Percentiles rank a stretch among this genome's conserved stretches.
Conservation (phyloP, 176 grass and related monocot genomes). For the Triticum dicoccoides region DNA sequence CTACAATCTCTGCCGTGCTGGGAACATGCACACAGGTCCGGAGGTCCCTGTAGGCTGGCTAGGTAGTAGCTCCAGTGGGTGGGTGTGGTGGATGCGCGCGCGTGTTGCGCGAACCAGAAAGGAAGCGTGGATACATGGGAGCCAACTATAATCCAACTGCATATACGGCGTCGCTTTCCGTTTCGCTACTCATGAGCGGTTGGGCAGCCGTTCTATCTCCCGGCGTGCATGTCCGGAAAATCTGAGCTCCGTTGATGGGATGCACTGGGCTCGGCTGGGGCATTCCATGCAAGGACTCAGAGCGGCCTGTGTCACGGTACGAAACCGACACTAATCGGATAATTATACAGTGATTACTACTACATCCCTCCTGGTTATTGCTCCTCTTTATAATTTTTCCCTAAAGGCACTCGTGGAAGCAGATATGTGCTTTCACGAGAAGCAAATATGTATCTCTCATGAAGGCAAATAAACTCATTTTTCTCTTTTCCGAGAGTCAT, state of each 20-base stretch:
- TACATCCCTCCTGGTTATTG: too few relatives aligned
- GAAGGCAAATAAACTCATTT: too few relatives aligned
- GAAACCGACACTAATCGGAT: too few relatives aligned
- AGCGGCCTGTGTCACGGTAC: too few relatives aligned
- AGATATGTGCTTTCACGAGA: too few relatives aligned
- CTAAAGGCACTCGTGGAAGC: too few relatives aligned
- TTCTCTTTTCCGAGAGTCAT: too few relatives aligned
- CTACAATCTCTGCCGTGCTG: not conserved
- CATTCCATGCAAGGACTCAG: too few relatives aligned
- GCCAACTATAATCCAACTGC: constrained; percentile 13
- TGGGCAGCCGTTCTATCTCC: not conserved
- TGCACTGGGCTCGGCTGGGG: not conserved
- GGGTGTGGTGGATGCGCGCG: not conserved
- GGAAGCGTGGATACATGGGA: not conserved
- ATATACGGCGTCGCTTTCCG: constrained; percentile 11
- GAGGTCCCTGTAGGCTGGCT: not conserved
- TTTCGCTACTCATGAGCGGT: not conserved
- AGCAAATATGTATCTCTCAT: too few relatives aligned
- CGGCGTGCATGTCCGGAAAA: not conserved
- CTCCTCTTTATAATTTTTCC: too few relatives aligned
- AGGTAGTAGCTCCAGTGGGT: not conserved
- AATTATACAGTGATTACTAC: too few relatives aligned
- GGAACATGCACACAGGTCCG: not conserved
- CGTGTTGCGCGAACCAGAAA: not conserved
- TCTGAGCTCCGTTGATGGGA: not conserved